Evolutionary conservation across 805 yeast genomes (phyloP).

Genomic region (Kluyveromyces wickerhamii): DNA sequence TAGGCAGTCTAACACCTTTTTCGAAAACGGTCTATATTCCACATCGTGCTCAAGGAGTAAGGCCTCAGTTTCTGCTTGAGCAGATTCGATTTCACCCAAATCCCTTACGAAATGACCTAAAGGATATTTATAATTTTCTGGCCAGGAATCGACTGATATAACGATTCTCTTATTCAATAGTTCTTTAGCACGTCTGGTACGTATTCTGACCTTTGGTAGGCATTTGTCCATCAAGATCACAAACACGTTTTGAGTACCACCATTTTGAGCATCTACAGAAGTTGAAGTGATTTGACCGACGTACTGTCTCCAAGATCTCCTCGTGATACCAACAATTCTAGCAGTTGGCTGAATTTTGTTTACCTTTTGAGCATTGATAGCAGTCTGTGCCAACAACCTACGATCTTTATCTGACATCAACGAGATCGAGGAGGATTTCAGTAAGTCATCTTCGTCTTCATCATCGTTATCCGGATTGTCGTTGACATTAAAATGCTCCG

Average conservation of each 20-base stretch:
- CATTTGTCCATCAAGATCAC: conserved; percentile 84
- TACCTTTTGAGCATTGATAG: conserved; percentile 48
- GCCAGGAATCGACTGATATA: conserved; percentile 91
- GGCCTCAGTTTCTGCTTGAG: conserved; percentile 95
- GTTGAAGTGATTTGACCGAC: conserved; percentile 88
- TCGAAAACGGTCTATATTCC: conserved; percentile 92
- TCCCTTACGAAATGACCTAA: conserved; percentile 91
- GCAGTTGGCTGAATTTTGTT: conserved; percentile 82
- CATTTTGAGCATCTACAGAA: conserved; percentile 51
- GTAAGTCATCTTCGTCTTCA: conserved; percentile 36
- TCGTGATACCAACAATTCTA: conserved; percentile 74
- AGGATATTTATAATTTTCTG: conserved; percentile 72
- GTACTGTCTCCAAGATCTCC: conserved; percentile 92
- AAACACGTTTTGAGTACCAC: conserved; percentile 70
- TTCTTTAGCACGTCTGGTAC: conserved; percentile 78
- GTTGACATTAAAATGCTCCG: conserved; percentile 50
- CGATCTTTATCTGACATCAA: conserved; percentile 36
- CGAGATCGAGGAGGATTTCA: conserved; percentile 55
- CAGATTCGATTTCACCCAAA: conserved; percentile 84
- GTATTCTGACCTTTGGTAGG: conserved; percentile 77
- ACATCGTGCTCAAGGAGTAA: conserved; percentile 89
- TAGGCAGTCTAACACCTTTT: conserved; percentile 82
- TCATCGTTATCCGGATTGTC: conserved; percentile 49
- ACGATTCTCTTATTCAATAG: conserved; percentile 86
- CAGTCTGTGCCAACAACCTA: conserved; percentile 66